Percentiles rank a stretch among this genome's conserved stretches.
Evolutionary conservation across 306 rosid genomes (phyloP).

Genomic region (Malus sieversii): DNA sequence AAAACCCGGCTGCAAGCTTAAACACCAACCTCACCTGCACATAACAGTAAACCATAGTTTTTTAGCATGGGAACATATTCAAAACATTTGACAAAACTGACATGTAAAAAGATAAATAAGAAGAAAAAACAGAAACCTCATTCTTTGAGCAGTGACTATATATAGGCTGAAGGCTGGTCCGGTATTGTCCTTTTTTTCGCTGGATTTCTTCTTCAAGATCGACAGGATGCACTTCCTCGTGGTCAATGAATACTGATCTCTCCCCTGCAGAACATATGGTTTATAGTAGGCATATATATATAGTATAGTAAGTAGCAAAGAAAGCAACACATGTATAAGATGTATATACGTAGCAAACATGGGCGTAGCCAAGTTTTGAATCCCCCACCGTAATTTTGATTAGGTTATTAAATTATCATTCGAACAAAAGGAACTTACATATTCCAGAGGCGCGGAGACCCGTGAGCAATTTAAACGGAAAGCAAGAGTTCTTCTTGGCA

Average conservation of each 20-base stretch:
- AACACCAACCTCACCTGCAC: conserved; percentile 18
- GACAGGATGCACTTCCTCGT: conserved; percentile 6
- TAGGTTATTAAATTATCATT: too few species aligned
- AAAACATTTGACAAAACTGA: not conserved
- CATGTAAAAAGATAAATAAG: not conserved
- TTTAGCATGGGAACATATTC: not conserved
- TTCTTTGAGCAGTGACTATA: conserved; percentile 5
- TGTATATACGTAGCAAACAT: too few species aligned
- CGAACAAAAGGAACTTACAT: not conserved
- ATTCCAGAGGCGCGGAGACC: not conserved
- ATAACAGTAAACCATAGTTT: not conserved
- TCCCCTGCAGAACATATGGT: not conserved
- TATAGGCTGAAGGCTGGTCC: conserved; percentile 6
- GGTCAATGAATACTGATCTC: conserved; percentile 4
- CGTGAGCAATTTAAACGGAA: conserved; percentile 8
- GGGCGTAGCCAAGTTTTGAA: too few species aligned
- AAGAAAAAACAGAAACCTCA: not conserved
- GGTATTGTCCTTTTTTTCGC: conserved; percentile 8
- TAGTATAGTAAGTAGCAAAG: not conserved
- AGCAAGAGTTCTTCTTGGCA: conserved; percentile 14
- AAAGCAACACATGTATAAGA: too few species aligned
- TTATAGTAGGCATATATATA: not conserved
- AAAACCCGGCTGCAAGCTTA: conserved; percentile 14
- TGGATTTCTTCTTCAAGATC: conserved; percentile 6
- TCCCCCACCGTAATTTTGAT: too few species aligned